These are phyloP conservation scores for Nicotiana tomentosiformis DNA, from an alignment of 257 asterid genomes.

Conservation along the genomic window DNA sequence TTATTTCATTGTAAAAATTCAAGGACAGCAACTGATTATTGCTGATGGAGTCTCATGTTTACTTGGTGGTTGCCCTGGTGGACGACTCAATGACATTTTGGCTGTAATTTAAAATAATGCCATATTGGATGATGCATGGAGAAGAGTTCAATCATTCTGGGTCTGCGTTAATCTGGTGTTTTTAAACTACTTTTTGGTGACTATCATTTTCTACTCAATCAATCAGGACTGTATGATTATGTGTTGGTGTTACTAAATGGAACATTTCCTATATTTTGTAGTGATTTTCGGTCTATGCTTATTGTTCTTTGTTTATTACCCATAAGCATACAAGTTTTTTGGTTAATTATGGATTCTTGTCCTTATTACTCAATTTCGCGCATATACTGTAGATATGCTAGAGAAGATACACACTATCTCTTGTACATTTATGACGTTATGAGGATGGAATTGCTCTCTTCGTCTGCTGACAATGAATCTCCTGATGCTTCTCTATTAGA, in stretches of 20 bases:
- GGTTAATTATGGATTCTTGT: neutral
- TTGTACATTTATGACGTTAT: conserved; percentile 79
- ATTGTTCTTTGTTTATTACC: neutral
- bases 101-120: neutral
- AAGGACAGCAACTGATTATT: neutral
- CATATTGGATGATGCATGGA: neutral
- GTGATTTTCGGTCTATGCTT: neutral
- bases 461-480: conserved; percentile 47
- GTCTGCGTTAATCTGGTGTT: neutral
- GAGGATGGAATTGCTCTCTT: conserved; percentile 50
- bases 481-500: conserved; percentile 69
- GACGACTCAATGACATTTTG: neutral
- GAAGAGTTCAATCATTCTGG: neutral
- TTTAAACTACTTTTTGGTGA: neutral
- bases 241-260: neutral
- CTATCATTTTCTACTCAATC: neutral
- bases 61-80: neutral
- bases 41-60: neutral
- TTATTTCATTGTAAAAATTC: neutral
- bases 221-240: neutral
- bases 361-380: neutral
- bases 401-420: conserved; percentile 98
- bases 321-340: neutral
- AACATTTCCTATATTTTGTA: neutral
- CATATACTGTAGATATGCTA: conserved; percentile 62